Conservation (phyloP, 805 yeast species). For the Hanseniaspora taiwanica region DNA sequence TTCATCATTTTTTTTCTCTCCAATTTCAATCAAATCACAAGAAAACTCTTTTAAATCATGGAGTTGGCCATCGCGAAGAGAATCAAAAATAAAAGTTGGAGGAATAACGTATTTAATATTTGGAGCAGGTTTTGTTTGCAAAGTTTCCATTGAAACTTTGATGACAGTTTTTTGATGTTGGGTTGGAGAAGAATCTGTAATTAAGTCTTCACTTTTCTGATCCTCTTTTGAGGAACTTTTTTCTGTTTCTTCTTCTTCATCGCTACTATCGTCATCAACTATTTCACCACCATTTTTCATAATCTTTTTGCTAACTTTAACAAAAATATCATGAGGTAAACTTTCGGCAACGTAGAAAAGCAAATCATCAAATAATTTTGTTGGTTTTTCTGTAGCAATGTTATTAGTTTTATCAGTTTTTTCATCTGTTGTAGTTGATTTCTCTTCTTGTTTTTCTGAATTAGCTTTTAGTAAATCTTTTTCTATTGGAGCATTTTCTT, state of each 20-base stretch:
- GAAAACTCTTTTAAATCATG: not conserved
- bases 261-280: conserved; percentile 6
- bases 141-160: not conserved
- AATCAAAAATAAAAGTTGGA: not conserved
- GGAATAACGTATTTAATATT: not conserved
- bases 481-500: no score
- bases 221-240: no score
- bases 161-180: not conserved
- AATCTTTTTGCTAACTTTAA: conserved; percentile 11
- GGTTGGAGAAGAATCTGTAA: no score
- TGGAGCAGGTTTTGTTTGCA: not conserved
- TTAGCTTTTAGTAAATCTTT: no score
- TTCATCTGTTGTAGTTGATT: no score
- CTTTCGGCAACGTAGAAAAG: not conserved
- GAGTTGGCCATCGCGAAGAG: not conserved
- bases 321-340: not conserved
- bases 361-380: not conserved
- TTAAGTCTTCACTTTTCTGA: no score
- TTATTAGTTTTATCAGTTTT: no score
- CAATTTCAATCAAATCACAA: no score
- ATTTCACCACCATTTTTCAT: conserved; percentile 16
- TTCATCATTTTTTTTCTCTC: no score
- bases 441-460: no score
- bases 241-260: not conserved
- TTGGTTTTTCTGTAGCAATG: not conserved